Conservation (phyloP, 78 protist species). For the Dictyostelium brefeldianum region DNA sequence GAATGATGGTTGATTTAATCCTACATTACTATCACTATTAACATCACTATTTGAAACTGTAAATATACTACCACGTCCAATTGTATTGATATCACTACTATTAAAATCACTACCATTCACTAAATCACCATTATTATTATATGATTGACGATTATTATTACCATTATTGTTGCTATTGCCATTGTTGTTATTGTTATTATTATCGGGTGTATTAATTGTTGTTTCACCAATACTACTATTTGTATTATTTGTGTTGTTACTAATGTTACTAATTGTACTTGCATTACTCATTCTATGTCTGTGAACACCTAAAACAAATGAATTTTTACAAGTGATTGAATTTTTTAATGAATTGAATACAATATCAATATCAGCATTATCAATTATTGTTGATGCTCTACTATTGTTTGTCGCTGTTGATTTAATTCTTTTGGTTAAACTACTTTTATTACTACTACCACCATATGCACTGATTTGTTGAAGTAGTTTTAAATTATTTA, state of each 20-base stretch:
- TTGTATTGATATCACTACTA: conserved; percentile 7
- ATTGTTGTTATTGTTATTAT: not conserved
- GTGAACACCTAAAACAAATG: conserved; percentile 33
- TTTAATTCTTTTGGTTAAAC: not conserved
- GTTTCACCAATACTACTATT: not conserved
- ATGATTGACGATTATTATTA: not conserved
- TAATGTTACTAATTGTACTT: not conserved
- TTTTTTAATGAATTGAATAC: conserved; percentile 15
- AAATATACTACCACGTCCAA: conserved; percentile 26
- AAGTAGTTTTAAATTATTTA: not conserved
- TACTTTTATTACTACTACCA: not conserved
- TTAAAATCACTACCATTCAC: conserved; percentile 5
- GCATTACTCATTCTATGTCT: conserved; percentile 30
- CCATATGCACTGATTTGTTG: not conserved
- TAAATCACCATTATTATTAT: not conserved
- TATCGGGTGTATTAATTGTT: not conserved
- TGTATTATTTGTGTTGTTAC: not conserved
- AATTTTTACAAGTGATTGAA: conserved; percentile 19
- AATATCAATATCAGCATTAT: conserved; percentile 8
- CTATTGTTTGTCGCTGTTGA: not conserved
- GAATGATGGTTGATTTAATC: conserved; percentile 62
- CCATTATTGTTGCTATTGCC: not conserved
- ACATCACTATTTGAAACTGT: conserved; percentile 30
- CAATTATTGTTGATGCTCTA: not conserved
- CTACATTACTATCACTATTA: not conserved